phyloP scores from a whole-genome alignment of 2,329 filamentous ascomycete genomes.

The Xylaria polymorpha region DNA sequence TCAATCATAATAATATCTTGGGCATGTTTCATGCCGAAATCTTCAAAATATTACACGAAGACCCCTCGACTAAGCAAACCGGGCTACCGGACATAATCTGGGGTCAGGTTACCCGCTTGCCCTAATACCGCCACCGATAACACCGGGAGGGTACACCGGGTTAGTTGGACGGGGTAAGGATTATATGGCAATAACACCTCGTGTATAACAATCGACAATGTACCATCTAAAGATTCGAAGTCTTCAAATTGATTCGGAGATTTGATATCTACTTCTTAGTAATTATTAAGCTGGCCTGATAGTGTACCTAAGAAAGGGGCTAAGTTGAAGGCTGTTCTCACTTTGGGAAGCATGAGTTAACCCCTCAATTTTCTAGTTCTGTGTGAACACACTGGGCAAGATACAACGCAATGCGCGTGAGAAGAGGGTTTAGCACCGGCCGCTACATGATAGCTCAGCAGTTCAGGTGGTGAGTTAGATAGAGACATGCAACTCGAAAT shows the following conservation, averaged over 20 bases:
- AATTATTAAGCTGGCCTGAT: neutral
- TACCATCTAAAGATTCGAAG: neutral
- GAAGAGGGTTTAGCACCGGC: neutral
- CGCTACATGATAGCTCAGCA: neutral
- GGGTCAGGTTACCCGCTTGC: neutral
- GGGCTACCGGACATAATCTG: slow-evolving; percentile 6
- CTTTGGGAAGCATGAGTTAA: neutral
- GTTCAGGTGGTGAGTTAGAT: neutral
- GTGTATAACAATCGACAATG: slow-evolving; percentile 10
- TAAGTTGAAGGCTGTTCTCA: neutral
- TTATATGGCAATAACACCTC: neutral
- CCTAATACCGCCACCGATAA: slow-evolving; percentile 26
- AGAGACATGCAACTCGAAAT: neutral
- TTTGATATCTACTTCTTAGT: neutral
- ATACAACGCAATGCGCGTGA: neutral
- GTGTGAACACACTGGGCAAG: neutral
- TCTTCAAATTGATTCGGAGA: neutral
- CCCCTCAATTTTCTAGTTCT: neutral
- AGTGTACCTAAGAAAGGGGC: neutral
- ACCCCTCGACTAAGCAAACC: neutral
- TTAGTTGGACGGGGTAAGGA: slow-evolving; percentile 29
- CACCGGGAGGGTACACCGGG: slow-evolving; percentile 16
- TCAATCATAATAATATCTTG: no score
- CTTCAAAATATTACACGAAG: neutral
- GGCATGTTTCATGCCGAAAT: no score